Conservation (phyloP, 1,284 basidiomycete genomes). For the Austropuccinia psidii region DNA sequence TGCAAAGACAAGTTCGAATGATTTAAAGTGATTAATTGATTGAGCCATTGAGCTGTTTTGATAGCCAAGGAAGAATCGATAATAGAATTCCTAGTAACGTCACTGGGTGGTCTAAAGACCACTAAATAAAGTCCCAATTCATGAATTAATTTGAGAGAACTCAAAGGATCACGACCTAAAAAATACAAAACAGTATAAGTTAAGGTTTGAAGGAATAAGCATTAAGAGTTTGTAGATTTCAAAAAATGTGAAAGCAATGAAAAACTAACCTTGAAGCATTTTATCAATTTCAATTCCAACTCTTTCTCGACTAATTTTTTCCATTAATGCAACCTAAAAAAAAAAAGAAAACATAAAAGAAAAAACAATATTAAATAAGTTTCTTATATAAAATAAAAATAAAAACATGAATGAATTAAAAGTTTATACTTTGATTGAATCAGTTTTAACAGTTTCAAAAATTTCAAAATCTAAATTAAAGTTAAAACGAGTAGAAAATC, state of each 20-base stretch:
- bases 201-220: background rate
- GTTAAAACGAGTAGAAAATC: constrained; percentile 84
- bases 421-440: constrained; percentile 52
- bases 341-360: background rate
- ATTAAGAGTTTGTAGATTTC: constrained; percentile 1
- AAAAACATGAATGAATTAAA: background rate
- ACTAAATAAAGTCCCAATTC: constrained; percentile 9
- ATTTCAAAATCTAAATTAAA: constrained; percentile 72
- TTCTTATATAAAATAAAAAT: background rate
- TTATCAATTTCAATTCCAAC: constrained; percentile 48
- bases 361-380: background rate
- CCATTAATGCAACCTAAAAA: constrained; percentile 39
- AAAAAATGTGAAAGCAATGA: background rate
- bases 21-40: background rate
- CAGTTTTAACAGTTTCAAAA: constrained; percentile 59
- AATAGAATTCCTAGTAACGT: background rate
- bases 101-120: constrained; percentile 4
- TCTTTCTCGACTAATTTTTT: constrained; percentile 46
- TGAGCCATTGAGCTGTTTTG: background rate
- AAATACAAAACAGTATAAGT: background rate
- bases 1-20: background rate
- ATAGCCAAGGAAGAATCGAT: background rate
- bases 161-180: constrained; percentile 42
- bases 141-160: constrained; percentile 34
- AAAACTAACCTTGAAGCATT: constrained; percentile 54